Base-by-base conservation (phyloP, 192 early-diverging fungal species). In the Martensiomyces pterosporus region DNA sequence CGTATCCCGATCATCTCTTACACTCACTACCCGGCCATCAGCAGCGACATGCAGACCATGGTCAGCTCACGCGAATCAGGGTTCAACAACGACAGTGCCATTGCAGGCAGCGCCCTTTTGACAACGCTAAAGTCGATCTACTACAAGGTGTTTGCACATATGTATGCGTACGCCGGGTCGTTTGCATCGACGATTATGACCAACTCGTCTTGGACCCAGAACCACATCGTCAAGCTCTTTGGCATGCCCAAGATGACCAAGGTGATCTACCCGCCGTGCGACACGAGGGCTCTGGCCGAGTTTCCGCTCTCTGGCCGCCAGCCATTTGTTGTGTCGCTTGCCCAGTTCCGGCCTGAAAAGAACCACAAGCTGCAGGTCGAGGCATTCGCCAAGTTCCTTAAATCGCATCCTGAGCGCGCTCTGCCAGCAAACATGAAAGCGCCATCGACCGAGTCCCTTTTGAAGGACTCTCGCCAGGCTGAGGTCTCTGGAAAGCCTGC, bases 271-370 rank as follows among this genome's bases (percentile, higher is more conserved):
- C 97, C 97, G 16, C 94, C 97, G 15, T 99, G 95, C 69, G 88
- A 94, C 55, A 92, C 90, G 0, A 52, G 71, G 1, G 63, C 75
- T 0, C 66, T 99, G 27, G 56, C 57, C 2, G 57, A 53, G 22
- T 77, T 87, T 27, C 49, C 82, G 2, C 52, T 95, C 5, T 38
- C 36, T 0, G 39, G 41, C 2, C 80, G 95, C 2, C 53, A 82
- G 25, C 64, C 62, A 0, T 55, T 83, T 4, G 73, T 97, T 27
- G 65, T 96, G 16, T 94, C 92, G 39, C 81, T 99, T 22, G 93
- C 93, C 9, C 97, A 99, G 61, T 99, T 97, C 65, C 73, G 95
- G 12, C 94, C 97, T 2, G 97, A 99, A 60, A 99, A 99, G 60
- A 85, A 87, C 48, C 97, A 97, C 66, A 41, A 22, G 0, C 42